These are phyloP conservation scores for Globisporangium parvum DNA, from an alignment of 352 stramenopile species.

Conservation along the genomic window DNA sequence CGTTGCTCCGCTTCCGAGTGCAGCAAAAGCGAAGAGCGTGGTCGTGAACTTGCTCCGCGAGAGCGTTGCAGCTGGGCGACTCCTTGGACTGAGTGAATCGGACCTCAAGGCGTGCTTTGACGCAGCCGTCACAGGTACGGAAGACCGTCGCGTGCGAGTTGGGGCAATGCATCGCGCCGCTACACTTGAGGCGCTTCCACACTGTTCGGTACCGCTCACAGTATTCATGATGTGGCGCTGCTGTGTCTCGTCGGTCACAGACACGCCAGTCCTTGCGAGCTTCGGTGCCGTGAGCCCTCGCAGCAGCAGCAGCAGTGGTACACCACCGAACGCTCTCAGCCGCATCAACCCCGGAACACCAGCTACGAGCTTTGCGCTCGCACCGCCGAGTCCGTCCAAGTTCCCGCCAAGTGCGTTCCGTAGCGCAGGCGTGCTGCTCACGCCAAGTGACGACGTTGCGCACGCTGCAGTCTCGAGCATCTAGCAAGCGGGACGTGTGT, in stretches of 20 bases:
- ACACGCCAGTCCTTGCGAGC: background rate
- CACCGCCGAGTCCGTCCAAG: slow-evolving; percentile 28
- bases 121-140: slow-evolving; percentile 12
- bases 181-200: too few relatives aligned
- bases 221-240: too few relatives aligned
- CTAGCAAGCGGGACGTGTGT: background rate
- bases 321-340: background rate
- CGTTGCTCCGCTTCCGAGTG: slow-evolving; percentile 7
- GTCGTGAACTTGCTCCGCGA: slow-evolving; percentile 33
- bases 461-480: slow-evolving; percentile 11
- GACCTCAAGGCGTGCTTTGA: slow-evolving; percentile 31
- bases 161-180: background rate
- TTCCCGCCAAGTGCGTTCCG: slow-evolving; percentile 30
- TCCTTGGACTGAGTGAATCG: slow-evolving; percentile 24
- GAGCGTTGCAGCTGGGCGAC: slow-evolving; percentile 20
- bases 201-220: too few relatives aligned
- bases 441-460: background rate
- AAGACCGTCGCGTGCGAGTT: too few relatives aligned
- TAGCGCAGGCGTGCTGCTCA: slow-evolving; percentile 9
- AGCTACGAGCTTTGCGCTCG: slow-evolving; percentile 11
- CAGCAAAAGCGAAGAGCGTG: slow-evolving; percentile 11
- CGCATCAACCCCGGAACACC: background rate
- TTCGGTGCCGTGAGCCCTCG: background rate
- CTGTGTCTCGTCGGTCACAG: background rate
- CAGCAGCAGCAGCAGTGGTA: background rate